A percentile compares a stretch with the other conserved stretches of the same genome.
These are phyloP conservation scores for Penicillium silybi DNA, from an alignment of 495 filamentous ascomycete genomes.

Conservation along the genomic window DNA sequence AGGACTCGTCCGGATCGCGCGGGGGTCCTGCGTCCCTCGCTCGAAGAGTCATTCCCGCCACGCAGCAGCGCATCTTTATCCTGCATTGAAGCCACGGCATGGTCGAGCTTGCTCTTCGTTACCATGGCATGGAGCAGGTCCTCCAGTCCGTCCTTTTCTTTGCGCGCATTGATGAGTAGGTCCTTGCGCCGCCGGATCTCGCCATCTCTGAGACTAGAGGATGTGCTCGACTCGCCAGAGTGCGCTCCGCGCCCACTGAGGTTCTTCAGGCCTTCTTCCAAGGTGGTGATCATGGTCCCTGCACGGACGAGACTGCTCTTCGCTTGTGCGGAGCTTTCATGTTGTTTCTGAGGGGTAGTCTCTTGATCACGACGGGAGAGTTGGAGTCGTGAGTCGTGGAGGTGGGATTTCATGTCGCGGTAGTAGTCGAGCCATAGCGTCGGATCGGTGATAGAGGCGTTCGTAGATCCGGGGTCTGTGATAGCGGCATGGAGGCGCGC, in stretches of 20 bases:
- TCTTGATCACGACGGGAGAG: conserved; percentile 75
- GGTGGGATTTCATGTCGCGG: conserved; percentile 71
- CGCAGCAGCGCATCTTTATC: conserved; percentile 55
- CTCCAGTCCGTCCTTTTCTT: conserved; percentile 85
- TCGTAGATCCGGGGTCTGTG: conserved; percentile 41
- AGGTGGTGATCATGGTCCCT: conserved; percentile 56
- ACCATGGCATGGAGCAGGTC: conserved; percentile 71
- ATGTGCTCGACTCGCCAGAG: neutral
- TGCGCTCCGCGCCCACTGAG: conserved; percentile 19
- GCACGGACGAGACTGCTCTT: conserved; percentile 79
- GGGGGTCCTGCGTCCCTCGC: conserved; percentile 21
- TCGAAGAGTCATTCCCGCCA: conserved; percentile 7
- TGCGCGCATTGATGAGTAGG: conserved; percentile 68
- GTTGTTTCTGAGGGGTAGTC: conserved; percentile 57
- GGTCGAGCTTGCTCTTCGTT: conserved; percentile 48
- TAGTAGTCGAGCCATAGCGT: conserved; percentile 84
- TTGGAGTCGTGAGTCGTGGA: conserved; percentile 77
- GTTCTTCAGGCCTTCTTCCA: conserved; percentile 68
- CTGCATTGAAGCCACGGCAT: conserved; percentile 44
- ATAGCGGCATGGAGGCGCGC: conserved; percentile 40
- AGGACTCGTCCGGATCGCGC: conserved; percentile 61
- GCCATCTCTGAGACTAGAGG: conserved; percentile 66
- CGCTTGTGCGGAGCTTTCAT: conserved; percentile 76
- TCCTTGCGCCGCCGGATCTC: conserved; percentile 80
- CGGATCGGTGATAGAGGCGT: conserved; percentile 62